Evolutionary conservation across 164 flowering plant species (phyloP).

Genomic region (Akebia trifoliata): DNA sequence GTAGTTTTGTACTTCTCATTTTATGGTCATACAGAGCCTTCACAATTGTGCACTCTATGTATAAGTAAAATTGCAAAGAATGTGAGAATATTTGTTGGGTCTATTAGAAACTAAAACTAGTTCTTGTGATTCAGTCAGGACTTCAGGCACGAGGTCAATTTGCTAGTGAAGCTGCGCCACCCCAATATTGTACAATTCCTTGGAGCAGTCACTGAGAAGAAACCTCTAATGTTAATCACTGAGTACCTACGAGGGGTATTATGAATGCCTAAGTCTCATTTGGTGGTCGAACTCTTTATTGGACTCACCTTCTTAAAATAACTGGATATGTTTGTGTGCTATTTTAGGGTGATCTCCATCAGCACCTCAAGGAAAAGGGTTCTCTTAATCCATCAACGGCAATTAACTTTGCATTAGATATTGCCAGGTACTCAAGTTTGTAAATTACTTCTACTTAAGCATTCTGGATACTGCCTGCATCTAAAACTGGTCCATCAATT

Average conservation of each 20-base stretch:
- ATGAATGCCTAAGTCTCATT: not conserved
- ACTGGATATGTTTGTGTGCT: conserved; percentile 5
- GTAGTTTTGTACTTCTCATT: not conserved
- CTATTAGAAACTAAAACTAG: conserved; percentile 4
- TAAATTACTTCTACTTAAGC: not conserved
- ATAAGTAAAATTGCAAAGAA: not conserved
- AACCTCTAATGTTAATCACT: conserved; percentile 94
- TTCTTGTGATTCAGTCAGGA: conserved; percentile 70
- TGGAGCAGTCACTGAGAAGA: conserved; percentile 97
- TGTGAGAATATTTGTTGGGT: not conserved
- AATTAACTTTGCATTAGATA: conserved; percentile 87
- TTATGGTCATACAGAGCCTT: not conserved
- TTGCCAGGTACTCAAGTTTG: conserved; percentile 64
- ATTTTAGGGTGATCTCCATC: conserved; percentile 94
- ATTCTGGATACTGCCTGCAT: not conserved
- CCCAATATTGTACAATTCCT: conserved; percentile 98
- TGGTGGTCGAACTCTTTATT: not conserved
- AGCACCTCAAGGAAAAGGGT: conserved; percentile 88
- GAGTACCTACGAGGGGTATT: conserved; percentile 94
- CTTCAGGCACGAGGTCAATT: conserved; percentile 94
- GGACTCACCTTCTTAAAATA: not conserved
- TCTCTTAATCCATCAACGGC: conserved; percentile 80
- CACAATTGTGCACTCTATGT: not conserved
- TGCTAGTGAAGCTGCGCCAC: conserved; percentile 98
- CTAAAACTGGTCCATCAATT: not conserved